Evolutionary conservation across 2,329 filamentous ascomycete genomes (phyloP), one percentile per base, ranked within the genome.

Genomic region (Fusarium lyarnte): DNA sequence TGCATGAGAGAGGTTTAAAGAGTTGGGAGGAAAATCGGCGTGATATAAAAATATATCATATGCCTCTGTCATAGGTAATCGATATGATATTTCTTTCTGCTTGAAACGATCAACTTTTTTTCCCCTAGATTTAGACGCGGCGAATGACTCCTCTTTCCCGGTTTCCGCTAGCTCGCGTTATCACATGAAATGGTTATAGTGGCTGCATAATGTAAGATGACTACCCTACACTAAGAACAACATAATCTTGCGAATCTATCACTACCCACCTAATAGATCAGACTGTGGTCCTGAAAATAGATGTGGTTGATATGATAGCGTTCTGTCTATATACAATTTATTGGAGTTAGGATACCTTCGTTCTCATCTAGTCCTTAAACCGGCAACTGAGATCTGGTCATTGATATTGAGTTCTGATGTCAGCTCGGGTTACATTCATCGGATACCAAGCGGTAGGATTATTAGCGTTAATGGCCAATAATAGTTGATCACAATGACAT

Each of bases 1-100:
- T 79, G 75, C 78, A 80, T 80, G 63, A 70, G 61, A 59, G 66
- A 38, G n/a, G 23, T 55, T 38, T 39, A 45, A 27, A 21, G 17
- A 23, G 39, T 35, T 29, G 19, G 29, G 13, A 25, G 31, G 41
- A 39, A 7, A 33, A 31, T 47, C 17, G 46, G 29, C n/a, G 68
- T 41, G 57, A 45, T 53, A 58, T n/a, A 59, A 47, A 58, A 33
- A 21, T 35, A 46, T 11, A 54, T 59, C 64, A 62, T 53, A 21
- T 43, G 47, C 45, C 38, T 47, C 46, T 52, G 29, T 49, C 58
- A 74, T 29, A 29, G 8, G 14, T 74, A 42, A 45, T 43, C 19
- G 4, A 57, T 57, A 27, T 23, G 4, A 13, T 45, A 29, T 64
- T 35, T 29, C 27, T 29, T 52, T 55, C 23, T 17, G 19, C 23